Base-by-base conservation (phyloP, 257 asterid species). In the Nicotiana tomentosiformis region DNA sequence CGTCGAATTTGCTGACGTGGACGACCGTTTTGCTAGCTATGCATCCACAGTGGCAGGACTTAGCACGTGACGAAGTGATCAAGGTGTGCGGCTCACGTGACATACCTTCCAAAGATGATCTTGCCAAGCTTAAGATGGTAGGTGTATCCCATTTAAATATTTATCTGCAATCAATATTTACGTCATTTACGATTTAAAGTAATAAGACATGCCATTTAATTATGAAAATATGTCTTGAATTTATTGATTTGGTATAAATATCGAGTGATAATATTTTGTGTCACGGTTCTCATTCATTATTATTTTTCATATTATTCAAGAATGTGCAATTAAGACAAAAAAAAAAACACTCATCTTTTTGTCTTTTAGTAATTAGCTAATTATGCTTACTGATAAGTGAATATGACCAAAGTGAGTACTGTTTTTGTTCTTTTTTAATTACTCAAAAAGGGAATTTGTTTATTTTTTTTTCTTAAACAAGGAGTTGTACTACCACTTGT, bases 1-100 rank as follows among this genome's bases (percentile, higher is more conserved):
- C 91, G 64, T 87, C 91, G 60, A 89, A 89, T 84, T 77, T 89
- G 87, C 89, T 89, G 86, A 89, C 91, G 82, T 89, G 91, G 91
- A 89, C 90, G 49, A 89, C 91, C 79, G 88, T 89, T 18, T 46
- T 89, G 85, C 86, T 89, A 60, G 91, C 91, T 5, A 89, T 89
- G 91, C 86, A 89, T 86, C 91, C 90, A 66, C 83, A 84, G 9
- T 89, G 91, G 91, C 91, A 89, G 85, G 85, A 77, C 61, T 82
- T 29, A 74, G 91, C 90, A 87, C 90, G 91, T 77, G 89, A 89
- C 51, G 91, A 89, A 84, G 91, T 89, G 30, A 83, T 87, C 82
- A 87, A 85, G 76, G 90, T 87, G 86, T 89, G 91, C 77, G 90
- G 91, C 57, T 69, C 91, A 87, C 85, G 90, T 89, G 84, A 81